Conservation (phyloP, 2,329 filamentous ascomycete species). For the Ilyonectria destructans region DNA sequence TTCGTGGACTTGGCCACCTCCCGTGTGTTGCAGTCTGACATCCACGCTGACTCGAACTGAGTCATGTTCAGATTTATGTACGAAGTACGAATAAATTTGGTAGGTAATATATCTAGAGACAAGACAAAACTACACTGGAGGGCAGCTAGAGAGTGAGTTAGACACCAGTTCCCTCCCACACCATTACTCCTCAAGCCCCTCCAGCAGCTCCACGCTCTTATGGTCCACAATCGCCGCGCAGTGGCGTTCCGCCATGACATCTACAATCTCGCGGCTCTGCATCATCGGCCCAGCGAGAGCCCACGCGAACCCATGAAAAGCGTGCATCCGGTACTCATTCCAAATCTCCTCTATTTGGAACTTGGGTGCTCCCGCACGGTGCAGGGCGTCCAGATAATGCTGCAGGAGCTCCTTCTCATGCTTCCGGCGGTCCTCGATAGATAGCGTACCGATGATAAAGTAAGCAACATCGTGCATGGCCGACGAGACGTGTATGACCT, state of each 20-base stretch:
- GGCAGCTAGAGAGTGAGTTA: background rate
- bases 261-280: constrained; percentile 31
- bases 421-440: too few species aligned
- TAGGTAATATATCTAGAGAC: background rate
- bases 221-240: constrained; percentile 34
- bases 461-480: too few species aligned
- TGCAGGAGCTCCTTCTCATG: constrained; percentile 27
- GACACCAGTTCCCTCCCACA: background rate
- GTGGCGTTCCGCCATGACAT: constrained; percentile 32
- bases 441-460: too few species aligned
- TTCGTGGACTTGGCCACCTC: too few species aligned
- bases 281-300: constrained; percentile 33
- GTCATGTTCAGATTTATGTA: background rate
- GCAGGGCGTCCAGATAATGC: constrained; percentile 24
- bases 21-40: too few species aligned
- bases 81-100: background rate
- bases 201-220: constrained; percentile 31
- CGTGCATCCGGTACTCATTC: constrained; percentile 33
- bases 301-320: constrained; percentile 37
- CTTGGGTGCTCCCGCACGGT: background rate
- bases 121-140: background rate
- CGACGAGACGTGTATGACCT: constrained; percentile 21
- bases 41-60: background rate
- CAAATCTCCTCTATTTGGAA: constrained; percentile 10
- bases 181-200: constrained; percentile 9